phyloP scores from a whole-genome alignment of 345 rosid species.

The Alliaria petiolata region DNA sequence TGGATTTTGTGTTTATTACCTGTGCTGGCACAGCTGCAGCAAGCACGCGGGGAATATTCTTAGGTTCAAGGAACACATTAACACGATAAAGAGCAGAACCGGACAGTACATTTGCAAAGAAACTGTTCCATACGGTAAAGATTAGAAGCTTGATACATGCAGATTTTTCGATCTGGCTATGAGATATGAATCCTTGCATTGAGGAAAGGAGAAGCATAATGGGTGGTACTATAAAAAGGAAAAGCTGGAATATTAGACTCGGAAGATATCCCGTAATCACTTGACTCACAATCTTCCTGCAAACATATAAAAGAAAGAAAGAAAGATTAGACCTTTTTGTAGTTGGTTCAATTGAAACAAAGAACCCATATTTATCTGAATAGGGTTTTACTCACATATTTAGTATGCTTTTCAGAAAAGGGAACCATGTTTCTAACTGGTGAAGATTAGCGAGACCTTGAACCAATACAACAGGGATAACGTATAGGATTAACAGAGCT shows the following conservation, averaged over 20 bases:
- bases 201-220: constrained; percentile 70
- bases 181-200: constrained; percentile 71
- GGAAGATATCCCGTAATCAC: constrained; percentile 94
- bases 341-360: not conserved
- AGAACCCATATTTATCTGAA: not conserved
- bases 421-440: constrained; percentile 75
- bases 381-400: constrained; percentile 51
- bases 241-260: constrained; percentile 66
- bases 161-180: constrained; percentile 66
- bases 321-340: constrained; percentile 2
- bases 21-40: constrained; percentile 87
- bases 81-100: constrained; percentile 72
- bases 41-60: constrained; percentile 62
- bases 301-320: not conserved
- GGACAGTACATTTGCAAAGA: constrained; percentile 76
- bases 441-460: constrained; percentile 91
- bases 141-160: constrained; percentile 67
- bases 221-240: constrained; percentile 63
- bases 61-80: constrained; percentile 70
- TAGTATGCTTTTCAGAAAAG: constrained; percentile 63
- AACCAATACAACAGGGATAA: constrained; percentile 74
- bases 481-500: constrained; percentile 60
- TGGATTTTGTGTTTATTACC: constrained; percentile 39
- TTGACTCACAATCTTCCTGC: constrained; percentile 67
- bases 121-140: constrained; percentile 84